Evolutionary conservation across 768 basidiomycete genomes (phyloP), one percentile per base, ranked within the genome.

Genomic region (Mycena haematopus): DNA sequence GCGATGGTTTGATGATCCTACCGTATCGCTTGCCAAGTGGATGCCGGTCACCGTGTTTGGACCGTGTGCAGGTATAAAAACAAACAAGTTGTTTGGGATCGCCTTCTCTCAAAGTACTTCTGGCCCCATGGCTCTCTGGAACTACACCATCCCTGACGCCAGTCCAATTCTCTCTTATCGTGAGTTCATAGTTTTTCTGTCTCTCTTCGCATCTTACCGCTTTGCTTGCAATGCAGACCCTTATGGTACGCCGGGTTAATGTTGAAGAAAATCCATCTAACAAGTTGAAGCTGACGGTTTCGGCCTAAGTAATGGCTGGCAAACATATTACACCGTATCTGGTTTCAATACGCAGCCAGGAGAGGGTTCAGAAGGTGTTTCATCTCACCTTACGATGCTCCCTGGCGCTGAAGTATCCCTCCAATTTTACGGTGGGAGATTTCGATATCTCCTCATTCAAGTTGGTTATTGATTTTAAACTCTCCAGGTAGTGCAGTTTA

Each of bases 111-210:
- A 4, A 31, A 31, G 29, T 9, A 38, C 15, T 25, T 0, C 38
- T 40, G 19, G 22, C 33, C 42, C 17, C 14, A 63, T 63, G 62
- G 44, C 62, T 10, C 44, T 58, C 3, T 63, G 62, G 62, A 63
- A 63, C 42, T 63, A 52, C 40, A 58, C 56, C 33, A 58, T 63
- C 27, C 15, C 31, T 25, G 52, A 53, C 52, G 53, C 62, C 17
- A 63, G 62, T 19, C 56, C 62, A 1, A 53, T 54, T 22, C 13
- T 63, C n/a, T 47, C 56, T 6, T 63, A 63, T 53, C 44, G 56
- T 58, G 15, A 51, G 61, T 24, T 24, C 31, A n/a, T 1, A 40
- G 14, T 40, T 29, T 15, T 8, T 19, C 4, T 42, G 17, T 24
- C 13, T 24, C 22, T 19, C 11, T 10, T 19, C 27, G 6, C 10